Evolutionary conservation across 192 early-diverging fungal genomes (phyloP).

Genomic region (Backusella liffmaniae): DNA sequence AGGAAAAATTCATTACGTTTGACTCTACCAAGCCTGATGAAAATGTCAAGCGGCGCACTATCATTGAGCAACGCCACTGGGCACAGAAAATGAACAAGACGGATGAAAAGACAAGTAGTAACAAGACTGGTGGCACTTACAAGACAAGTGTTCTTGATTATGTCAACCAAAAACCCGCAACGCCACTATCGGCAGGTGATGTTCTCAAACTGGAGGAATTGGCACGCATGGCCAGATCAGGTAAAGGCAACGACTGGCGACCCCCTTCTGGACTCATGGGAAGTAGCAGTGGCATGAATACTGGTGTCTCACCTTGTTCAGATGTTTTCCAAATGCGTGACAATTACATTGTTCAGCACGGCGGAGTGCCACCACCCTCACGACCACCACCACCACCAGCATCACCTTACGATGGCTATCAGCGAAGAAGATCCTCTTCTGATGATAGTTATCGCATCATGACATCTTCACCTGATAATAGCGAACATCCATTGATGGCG

Average conservation of each 20-base stretch:
- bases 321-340: conserved; percentile 6
- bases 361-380: conserved; percentile 12
- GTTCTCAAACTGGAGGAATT: conserved; percentile 38
- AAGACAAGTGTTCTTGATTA: neutral
- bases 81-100: conserved; percentile 30
- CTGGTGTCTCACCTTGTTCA: neutral
- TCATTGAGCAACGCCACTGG: conserved; percentile 21
- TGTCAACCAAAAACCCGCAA: neutral
- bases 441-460: conserved; percentile 6
- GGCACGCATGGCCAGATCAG: conserved; percentile 24
- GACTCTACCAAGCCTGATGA: conserved; percentile 67
- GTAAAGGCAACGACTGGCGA: conserved; percentile 15
- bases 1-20: conserved; percentile 73
- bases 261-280: conserved; percentile 28
- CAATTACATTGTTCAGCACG: conserved; percentile 12
- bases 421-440: conserved; percentile 7
- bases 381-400: neutral
- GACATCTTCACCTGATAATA: conserved; percentile 16
- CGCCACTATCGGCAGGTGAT: conserved; percentile 15
- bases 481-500: conserved; percentile 14
- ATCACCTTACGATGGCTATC: neutral
- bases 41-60: conserved; percentile 10
- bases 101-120: neutral
- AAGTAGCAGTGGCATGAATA: neutral
- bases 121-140: neutral